Base-by-base conservation (phyloP, 2,329 filamentous ascomycete genomes). In the Ascochyta viciae-villosae region DNA sequence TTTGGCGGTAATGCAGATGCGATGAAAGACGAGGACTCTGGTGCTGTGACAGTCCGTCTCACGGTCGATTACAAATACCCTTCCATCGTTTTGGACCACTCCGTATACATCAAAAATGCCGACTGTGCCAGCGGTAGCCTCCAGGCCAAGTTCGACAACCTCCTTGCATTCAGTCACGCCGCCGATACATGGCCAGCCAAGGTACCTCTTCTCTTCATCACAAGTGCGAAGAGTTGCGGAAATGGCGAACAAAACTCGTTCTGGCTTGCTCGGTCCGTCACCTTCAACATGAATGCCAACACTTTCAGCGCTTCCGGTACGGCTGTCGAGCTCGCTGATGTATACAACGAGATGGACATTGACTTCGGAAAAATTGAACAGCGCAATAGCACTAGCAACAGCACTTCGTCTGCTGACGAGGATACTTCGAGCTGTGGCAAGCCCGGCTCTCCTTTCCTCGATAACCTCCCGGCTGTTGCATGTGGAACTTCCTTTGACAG, bases 291-390 rank as follows among this genome's bases (percentile, higher is more conserved):
- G n/a, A 38, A 39, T 7, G 15, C 51, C 45, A 54, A 43, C 27
- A 54, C 44, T n/a, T 54, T 54, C 51, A 54, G 44, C 27, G 51
- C 51, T 39, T 38, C 51, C 1, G 44, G 51, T 40, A 22, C 9
- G 5, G 27, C 44, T 22, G 51, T 54, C 6, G 43, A 54, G 15
- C 44, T 54, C 12, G 51, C 33, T 5, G 51, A 54, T 31, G 19
- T 54, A 6, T 54, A 49, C 33, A 54, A 54, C 29, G 38, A 54
- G 13, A 54, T 54, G 51, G 51, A 54, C 27, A 54, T 54, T 15
- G 51, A 54, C 16, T 54, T 54, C n/a, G 51, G 51, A 8, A 54
- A 54, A 33, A 54, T 54, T 7, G 51, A 54, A 38, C 10, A 43
- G 19, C 40, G 46, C 19, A 49, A 54, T 34, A 54, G 39, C 39